Evolutionary conservation across 129 eudicot species (phyloP), one percentile per base, ranked within the genome.

Genomic region (Scalesia atractyloides): DNA sequence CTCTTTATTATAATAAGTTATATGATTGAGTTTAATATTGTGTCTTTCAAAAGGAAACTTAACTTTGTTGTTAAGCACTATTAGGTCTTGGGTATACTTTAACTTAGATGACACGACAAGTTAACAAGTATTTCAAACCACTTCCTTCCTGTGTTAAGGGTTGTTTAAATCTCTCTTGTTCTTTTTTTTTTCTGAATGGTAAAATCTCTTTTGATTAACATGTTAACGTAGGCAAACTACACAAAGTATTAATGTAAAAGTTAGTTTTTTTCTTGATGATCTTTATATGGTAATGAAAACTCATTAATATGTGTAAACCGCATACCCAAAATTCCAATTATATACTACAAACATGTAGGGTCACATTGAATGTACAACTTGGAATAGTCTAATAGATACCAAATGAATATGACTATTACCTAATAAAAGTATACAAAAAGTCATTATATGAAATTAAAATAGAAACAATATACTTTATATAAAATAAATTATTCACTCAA

Each of bases 391-490:
- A 57, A 20, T 20, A 19, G 5, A 20, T 20, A 57, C 11, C 36
- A 19, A 57, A 24, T 57, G 63, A 57, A 57, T 20, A 57, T 57
- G 63, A 57, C 36, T 9, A 19, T 57, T 57, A 57, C 15, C 63
- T 57, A 57, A 57, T 57, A 57, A 20, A 9, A 49, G 16, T 49
- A 13, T 49, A 49, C 13, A 49, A 49, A 49, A n/a, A 49, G 54
- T 49, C 54, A 49, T 49, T 13, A 14, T 14, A 2, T 13, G n/a
- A 49, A 49, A 10, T 10, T 49, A 13, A 49, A 49, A 11, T 13
- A 2, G 54, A 1, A 49, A 49, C 17, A 41, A 7, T 6, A 7
- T 41, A 7, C 46, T 41, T 41, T 41, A 41, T 41, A 41, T 2
- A 41, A 41, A 41, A 39, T 39, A 39, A 39, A 5, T 39, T 3